Conservation (phyloP, 257 asterid species). For the Thymus quinquecostatus region DNA sequence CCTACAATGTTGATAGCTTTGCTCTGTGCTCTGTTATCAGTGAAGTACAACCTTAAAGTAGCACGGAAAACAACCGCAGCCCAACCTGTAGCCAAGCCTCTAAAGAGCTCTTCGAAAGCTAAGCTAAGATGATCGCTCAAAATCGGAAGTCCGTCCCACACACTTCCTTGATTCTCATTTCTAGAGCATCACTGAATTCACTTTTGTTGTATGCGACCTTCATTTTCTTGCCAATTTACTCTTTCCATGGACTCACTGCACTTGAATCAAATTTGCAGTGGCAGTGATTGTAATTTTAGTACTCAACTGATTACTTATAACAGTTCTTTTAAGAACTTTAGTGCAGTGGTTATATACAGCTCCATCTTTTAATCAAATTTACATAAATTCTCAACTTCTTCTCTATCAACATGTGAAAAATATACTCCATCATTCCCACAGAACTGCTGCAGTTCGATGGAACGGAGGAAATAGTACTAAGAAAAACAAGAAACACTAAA, state of each 20-base stretch:
- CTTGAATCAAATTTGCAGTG: background rate
- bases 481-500: background rate
- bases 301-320: background rate
- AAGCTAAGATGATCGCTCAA: slow-evolving; percentile 62
- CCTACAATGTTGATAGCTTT: slow-evolving; percentile 90
- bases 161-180: slow-evolving; percentile 13
- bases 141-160: background rate
- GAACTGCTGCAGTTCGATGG: too few species aligned
- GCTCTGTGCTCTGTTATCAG: slow-evolving; percentile 75
- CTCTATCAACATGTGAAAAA: too few species aligned
- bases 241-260: background rate
- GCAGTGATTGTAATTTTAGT: background rate
- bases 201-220: background rate
- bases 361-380: too few species aligned
- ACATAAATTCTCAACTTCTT: too few species aligned
- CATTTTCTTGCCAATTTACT: background rate
- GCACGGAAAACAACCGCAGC: slow-evolving; percentile 43
- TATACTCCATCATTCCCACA: too few species aligned
- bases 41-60: slow-evolving; percentile 68
- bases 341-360: background rate
- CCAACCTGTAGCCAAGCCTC: slow-evolving; percentile 75
- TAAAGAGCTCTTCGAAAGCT: slow-evolving; percentile 70
- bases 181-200: slow-evolving; percentile 22
- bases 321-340: background rate
- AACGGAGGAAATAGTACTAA: too few species aligned